Conservation (phyloP, 495 filamentous ascomycete species). For the Penicillium antarcticum region DNA sequence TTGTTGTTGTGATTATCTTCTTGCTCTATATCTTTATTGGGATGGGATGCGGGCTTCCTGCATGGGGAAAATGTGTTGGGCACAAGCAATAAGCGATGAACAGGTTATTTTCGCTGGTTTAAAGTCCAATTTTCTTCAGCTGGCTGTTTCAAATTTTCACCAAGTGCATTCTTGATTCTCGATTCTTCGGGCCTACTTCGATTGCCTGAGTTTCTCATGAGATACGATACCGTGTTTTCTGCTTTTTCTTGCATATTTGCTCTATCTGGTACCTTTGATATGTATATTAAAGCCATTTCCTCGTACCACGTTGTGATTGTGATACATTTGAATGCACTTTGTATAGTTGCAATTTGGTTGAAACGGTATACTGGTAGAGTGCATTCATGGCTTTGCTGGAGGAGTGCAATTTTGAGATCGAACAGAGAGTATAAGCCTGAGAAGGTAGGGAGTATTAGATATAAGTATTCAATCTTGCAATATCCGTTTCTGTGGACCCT, state of each 20-base stretch:
- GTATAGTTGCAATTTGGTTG: background rate
- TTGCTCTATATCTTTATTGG: constrained; percentile 77
- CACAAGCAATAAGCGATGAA: constrained; percentile 9
- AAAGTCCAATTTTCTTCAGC: too few species aligned
- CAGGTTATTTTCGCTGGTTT: too few species aligned
- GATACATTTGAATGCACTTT: background rate
- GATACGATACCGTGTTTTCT: constrained; percentile 11
- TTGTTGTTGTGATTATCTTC: constrained; percentile 78
- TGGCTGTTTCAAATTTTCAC: constrained; percentile 6
- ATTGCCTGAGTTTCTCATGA: constrained; percentile 8
- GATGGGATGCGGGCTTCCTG: constrained; percentile 70
- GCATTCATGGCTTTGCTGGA: background rate
- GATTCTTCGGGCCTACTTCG: constrained; percentile 2
- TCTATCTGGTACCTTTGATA: background rate
- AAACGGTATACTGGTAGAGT: background rate
- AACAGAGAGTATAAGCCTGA: too few species aligned
- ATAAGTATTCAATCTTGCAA: too few species aligned
- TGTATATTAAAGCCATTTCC: constrained; percentile 15
- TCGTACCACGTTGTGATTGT: background rate
- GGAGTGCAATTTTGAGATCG: background rate
- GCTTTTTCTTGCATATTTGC: background rate
- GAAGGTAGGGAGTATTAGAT: too few species aligned
- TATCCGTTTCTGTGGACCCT: too few species aligned
- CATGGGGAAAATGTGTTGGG: constrained; percentile 50
- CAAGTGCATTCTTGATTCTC: constrained; percentile 8